Evolutionary conservation across 805 yeast genomes (phyloP).

Genomic region (Metschnikowia lachancei): DNA sequence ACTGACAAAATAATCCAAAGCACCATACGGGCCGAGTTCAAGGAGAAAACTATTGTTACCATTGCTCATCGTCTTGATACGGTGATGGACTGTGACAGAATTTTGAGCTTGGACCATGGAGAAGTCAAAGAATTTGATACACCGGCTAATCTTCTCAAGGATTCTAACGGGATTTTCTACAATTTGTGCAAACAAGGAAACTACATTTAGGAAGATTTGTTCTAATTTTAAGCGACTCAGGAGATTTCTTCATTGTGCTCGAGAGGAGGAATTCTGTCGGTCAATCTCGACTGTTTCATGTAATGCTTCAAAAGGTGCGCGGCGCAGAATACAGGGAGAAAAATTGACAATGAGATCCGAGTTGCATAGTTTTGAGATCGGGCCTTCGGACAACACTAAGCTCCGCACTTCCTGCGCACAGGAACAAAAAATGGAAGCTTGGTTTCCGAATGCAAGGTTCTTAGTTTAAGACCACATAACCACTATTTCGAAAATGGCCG

Average conservation of each 20-base stretch:
- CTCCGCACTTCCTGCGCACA: slow-evolving; percentile 16
- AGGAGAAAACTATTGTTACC: slow-evolving; percentile 27
- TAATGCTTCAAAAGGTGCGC: not conserved
- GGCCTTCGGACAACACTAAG: not conserved
- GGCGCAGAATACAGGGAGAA: no score
- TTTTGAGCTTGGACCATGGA: slow-evolving; percentile 26
- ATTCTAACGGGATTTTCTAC: slow-evolving; percentile 47
- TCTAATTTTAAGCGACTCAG: not conserved
- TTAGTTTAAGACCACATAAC: slow-evolving; percentile 1
- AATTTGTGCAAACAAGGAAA: slow-evolving; percentile 49
- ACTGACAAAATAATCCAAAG: slow-evolving; percentile 29
- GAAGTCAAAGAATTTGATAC: slow-evolving; percentile 23
- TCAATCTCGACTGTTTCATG: not conserved
- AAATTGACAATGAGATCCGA: no score
- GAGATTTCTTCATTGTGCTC: not conserved
- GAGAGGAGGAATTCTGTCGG: not conserved
- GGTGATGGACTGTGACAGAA: slow-evolving; percentile 28
- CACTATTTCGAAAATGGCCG: slow-evolving; percentile 22
- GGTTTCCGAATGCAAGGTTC: slow-evolving; percentile 4
- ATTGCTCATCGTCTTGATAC: slow-evolving; percentile 31
- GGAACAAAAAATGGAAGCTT: slow-evolving; percentile 13
- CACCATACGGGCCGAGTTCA: slow-evolving; percentile 26
- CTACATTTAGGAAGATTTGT: slow-evolving; percentile 14
- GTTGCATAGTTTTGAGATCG: not conserved
- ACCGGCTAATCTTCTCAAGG: slow-evolving; percentile 49